Evolutionary conservation across 2,329 filamentous ascomycete genomes (phyloP).

Genomic region (Blastomyces parvus): DNA sequence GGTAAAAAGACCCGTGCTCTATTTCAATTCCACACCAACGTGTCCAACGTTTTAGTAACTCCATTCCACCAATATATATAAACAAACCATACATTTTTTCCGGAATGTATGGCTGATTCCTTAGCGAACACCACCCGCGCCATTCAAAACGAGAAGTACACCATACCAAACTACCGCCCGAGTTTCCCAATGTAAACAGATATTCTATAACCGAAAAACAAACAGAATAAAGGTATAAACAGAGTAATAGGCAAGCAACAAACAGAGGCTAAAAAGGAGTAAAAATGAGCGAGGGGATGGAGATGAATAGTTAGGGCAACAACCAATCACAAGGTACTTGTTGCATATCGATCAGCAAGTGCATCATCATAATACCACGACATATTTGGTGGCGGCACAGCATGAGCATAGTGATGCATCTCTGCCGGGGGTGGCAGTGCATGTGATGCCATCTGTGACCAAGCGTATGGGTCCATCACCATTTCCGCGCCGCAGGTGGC

Average conservation of each 20-base stretch:
- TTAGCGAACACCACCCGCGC: not conserved
- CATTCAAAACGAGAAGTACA: not conserved
- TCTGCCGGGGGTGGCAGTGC: not conserved
- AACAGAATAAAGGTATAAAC: not conserved
- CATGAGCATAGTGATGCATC: constrained; percentile 3
- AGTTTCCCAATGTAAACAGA: not conserved
- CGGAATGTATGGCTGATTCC: not conserved
- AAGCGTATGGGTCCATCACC: constrained; percentile 3
- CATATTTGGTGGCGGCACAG: not conserved
- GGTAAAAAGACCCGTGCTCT: not conserved
- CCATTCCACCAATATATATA: not conserved
- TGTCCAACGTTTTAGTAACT: not conserved
- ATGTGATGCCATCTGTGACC: constrained; percentile 1
- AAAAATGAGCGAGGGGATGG: not conserved
- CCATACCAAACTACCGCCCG: not conserved
- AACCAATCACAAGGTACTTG: not conserved
- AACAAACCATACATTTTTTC: not conserved
- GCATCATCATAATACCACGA: constrained; percentile 5
- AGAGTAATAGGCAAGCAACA: not conserved
- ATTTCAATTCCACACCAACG: not conserved
- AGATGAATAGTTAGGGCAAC: not conserved
- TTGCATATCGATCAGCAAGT: constrained; percentile 5
- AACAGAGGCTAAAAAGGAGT: not conserved
- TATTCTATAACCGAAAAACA: not conserved
- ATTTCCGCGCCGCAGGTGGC: not conserved